Conservation (phyloP, 768 basidiomycete genomes). For the Ephemerocybe angulata region DNA sequence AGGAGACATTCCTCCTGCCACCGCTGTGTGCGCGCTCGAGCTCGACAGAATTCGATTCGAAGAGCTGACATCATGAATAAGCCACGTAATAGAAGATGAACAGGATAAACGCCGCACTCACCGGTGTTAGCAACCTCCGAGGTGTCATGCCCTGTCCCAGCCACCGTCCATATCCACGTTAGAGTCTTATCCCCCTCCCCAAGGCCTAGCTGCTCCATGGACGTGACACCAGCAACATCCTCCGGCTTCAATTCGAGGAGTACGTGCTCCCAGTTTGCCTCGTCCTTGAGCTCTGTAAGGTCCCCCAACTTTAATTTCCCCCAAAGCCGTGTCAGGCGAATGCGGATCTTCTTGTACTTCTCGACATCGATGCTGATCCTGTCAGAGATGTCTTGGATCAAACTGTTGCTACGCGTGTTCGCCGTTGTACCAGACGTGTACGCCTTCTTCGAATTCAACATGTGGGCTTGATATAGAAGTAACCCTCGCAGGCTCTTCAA, state of each 20-base stretch:
- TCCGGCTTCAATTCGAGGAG: too few species aligned
- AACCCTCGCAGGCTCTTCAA: conserved; percentile 25
- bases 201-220: conserved; percentile 10
- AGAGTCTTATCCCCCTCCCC: conserved; percentile 19
- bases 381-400: conserved; percentile 14
- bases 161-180: too few species aligned
- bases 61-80: conserved; percentile 16
- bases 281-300: conserved; percentile 12
- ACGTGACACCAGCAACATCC: too few species aligned
- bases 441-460: conserved; percentile 28
- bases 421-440: conserved; percentile 22
- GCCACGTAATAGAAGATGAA: background rate
- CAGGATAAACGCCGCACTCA: conserved; percentile 10
- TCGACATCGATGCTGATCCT: conserved; percentile 13
- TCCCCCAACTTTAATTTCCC: conserved; percentile 7
- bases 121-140: too few species aligned
- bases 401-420: conserved; percentile 19
- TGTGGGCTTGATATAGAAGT: conserved; percentile 24
- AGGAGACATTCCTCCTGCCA: conserved; percentile 34
- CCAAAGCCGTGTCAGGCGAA: conserved; percentile 6
- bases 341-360: conserved; percentile 13
- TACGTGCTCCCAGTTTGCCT: too few species aligned
- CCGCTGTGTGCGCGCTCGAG: conserved; percentile 23
- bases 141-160: too few species aligned
- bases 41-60: conserved; percentile 29